These are phyloP conservation scores for Stachybotrys chartarum DNA, from an alignment of 2,329 filamentous ascomycete genomes.

Conservation along the genomic window DNA sequence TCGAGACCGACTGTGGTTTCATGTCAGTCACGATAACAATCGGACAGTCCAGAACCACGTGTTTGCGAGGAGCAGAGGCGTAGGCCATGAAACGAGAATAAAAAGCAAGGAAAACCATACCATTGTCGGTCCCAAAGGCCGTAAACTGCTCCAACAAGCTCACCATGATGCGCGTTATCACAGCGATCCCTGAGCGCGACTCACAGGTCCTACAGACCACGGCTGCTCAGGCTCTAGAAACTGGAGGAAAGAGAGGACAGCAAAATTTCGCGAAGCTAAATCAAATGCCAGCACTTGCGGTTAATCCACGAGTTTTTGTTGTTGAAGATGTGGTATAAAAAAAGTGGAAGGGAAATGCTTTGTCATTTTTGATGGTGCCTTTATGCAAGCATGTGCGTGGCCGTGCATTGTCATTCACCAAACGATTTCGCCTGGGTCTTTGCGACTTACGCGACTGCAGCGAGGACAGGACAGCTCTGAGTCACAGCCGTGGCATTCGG, in stretches of 20 bases:
- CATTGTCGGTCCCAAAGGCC: constrained; percentile 38
- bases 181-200: neutral
- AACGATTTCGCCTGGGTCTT: too few species aligned
- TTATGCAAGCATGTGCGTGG: too few species aligned
- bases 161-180: constrained; percentile 12
- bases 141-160: constrained; percentile 25
- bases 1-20: constrained; percentile 48
- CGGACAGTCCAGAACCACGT: neutral
- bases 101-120: constrained; percentile 20
- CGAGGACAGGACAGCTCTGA: neutral
- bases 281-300: neutral
- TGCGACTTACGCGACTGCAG: too few species aligned
- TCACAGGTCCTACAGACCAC: neutral
- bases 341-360: too few species aligned
- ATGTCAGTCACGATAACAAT: constrained; percentile 6
- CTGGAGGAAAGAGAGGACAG: neutral
- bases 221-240: neutral
- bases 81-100: neutral
- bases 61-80: too few species aligned
- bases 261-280: neutral
- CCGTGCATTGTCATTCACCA: too few species aligned
- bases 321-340: too few species aligned
- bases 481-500: neutral
- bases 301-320: neutral
- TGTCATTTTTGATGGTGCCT: too few species aligned